Percentiles rank a stretch among this genome's conserved stretches.
phyloP scores from a whole-genome alignment of 1,284 basidiomycete genomes.

The Melampsora americana region DNA sequence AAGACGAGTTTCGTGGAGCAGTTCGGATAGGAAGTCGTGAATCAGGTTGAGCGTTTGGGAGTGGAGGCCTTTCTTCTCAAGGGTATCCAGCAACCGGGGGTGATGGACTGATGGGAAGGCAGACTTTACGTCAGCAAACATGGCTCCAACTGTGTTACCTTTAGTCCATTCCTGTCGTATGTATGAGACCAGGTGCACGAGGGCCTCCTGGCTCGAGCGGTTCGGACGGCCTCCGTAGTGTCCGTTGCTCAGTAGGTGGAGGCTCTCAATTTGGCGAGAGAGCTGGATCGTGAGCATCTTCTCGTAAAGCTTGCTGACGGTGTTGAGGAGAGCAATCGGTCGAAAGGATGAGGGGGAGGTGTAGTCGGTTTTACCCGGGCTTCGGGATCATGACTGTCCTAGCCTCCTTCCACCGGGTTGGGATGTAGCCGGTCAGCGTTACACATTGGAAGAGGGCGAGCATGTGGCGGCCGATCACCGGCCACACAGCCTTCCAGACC shows the following conservation, averaged over 20 bases:
- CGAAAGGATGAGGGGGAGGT: neutral
- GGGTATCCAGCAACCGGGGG: neutral
- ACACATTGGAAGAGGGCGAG: neutral
- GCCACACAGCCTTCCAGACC: neutral
- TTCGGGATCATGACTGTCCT: slow-evolving; percentile 12
- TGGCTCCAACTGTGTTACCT: no score
- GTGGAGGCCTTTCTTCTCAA: neutral
- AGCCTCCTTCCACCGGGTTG: neutral
- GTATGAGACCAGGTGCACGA: no score
- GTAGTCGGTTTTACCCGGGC: slow-evolving; percentile 2
- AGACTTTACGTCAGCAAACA: neutral
- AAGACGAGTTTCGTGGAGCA: neutral
- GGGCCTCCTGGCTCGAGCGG: no score
- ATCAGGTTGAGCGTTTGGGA: neutral
- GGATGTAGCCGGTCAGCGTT: neutral
- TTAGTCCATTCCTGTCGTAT: no score
- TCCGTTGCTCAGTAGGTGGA: no score
- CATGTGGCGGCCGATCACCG: neutral
- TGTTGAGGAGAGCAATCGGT: slow-evolving; percentile 12
- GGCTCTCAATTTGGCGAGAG: no score
- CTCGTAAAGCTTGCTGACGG: neutral
- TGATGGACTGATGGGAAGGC: neutral
- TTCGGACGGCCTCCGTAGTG: no score
- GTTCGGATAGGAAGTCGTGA: neutral
- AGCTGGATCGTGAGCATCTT: no score